Evolutionary conservation across 495 filamentous ascomycete genomes (phyloP).

Genomic region (Poronia punctata): DNA sequence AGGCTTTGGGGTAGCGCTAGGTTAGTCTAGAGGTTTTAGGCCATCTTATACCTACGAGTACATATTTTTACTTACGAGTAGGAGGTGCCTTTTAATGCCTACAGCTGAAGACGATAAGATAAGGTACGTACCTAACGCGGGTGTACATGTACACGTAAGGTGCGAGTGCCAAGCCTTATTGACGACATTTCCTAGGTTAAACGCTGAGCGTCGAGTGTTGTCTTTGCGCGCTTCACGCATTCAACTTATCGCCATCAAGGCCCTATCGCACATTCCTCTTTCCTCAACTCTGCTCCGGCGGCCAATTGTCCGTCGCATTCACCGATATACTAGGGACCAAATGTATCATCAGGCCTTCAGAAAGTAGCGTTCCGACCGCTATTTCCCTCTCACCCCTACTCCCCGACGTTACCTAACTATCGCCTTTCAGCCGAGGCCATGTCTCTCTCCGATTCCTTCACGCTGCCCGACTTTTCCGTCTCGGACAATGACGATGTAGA

Average conservation of each 20-base stretch:
- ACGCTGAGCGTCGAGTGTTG: too few relatives aligned
- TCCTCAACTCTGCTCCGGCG: not conserved
- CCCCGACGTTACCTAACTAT: not conserved
- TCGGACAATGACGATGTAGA: conserved; percentile 63
- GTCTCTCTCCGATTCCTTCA: conserved; percentile 37
- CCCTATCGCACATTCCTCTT: not conserved
- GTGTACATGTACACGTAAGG: too few relatives aligned
- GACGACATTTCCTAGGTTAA: not conserved
- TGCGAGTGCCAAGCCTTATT: too few relatives aligned
- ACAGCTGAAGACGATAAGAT: too few relatives aligned
- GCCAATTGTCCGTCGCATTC: conserved; percentile 10
- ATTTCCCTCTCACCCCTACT: conserved; percentile 2
- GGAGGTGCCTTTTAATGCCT: too few relatives aligned
- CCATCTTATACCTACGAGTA: too few relatives aligned
- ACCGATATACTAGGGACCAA: conserved; percentile 39
- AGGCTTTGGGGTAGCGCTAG: too few relatives aligned
- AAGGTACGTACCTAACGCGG: too few relatives aligned
- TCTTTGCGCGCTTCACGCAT: too few relatives aligned
- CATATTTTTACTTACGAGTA: too few relatives aligned
- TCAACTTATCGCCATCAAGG: too few relatives aligned
- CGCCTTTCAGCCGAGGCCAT: conserved; percentile 16
- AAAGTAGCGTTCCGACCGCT: conserved; percentile 23
- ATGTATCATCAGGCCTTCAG: conserved; percentile 19
- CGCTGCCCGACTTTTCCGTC: conserved; percentile 34
- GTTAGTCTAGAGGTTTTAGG: too few relatives aligned